These are phyloP conservation scores for Sanghuangporus sanghuang DNA, from an alignment of 1,284 basidiomycete genomes.

Conservation along the genomic window DNA sequence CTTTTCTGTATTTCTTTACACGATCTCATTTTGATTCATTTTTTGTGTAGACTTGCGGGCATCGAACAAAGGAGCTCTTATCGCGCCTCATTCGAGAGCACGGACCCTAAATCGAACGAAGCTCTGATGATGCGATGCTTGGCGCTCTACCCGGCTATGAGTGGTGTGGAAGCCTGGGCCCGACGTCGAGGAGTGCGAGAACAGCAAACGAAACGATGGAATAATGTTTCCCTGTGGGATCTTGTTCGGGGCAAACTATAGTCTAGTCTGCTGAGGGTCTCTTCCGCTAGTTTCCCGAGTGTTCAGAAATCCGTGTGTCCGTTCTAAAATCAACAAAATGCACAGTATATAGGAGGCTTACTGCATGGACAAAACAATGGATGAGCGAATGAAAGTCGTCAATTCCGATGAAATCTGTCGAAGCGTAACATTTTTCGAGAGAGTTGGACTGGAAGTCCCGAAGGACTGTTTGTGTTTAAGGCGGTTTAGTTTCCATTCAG, in stretches of 20 bases:
- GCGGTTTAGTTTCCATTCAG: no score
- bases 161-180: conserved; percentile 30
- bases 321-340: no score
- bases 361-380: no score
- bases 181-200: conserved; percentile 13
- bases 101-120: conserved; percentile 20
- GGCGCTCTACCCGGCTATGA: conserved; percentile 28
- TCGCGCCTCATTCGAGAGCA: conserved; percentile 20
- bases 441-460: no score
- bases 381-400: no score
- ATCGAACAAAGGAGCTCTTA: conserved; percentile 29
- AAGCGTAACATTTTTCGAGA: no score
- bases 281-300: no score
- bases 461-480: no score
- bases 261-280: no score
- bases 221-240: conserved; percentile 29
- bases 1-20: not conserved
- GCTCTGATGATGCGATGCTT: conserved; percentile 11
- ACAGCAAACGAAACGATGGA: conserved; percentile 27
- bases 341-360: no score
- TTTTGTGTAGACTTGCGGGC: conserved; percentile 25
- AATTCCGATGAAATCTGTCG: no score
- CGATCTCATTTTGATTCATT: not conserved
- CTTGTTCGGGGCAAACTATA: conserved; percentile 20
- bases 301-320: no score